phyloP scores from a whole-genome alignment of 179 eudicot species.

The Nepenthes alata region DNA sequence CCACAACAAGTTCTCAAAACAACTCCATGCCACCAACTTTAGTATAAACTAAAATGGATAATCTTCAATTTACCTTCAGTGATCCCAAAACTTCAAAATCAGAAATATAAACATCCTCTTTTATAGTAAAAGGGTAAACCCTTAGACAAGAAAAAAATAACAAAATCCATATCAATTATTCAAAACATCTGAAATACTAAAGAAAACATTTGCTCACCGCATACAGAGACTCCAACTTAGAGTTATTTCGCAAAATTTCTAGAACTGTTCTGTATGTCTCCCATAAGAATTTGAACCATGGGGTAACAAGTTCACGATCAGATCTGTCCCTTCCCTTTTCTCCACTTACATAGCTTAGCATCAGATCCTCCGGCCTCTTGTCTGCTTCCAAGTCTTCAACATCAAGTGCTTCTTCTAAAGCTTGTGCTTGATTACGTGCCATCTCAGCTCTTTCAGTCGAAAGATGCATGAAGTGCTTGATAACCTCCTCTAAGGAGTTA shows the following conservation, averaged over 20 bases:
- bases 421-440: slow-evolving; percentile 86
- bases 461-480: slow-evolving; percentile 82
- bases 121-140: no score
- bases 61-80: no score
- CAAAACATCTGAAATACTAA: neutral
- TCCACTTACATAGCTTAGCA: slow-evolving; percentile 89
- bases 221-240: slow-evolving; percentile 69
- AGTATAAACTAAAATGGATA: no score
- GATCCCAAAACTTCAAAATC: no score
- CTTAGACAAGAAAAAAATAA: no score
- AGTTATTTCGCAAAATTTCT: slow-evolving; percentile 77
- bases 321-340: slow-evolving; percentile 92
- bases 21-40: no score
- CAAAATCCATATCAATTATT: no score
- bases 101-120: no score
- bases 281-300: slow-evolving; percentile 87
- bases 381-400: slow-evolving; percentile 84
- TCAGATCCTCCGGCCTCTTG: slow-evolving; percentile 80
- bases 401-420: slow-evolving; percentile 79
- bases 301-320: slow-evolving; percentile 89
- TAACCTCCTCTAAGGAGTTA: slow-evolving; percentile 79
- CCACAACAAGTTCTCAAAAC: no score
- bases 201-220: slow-evolving; percentile 34
- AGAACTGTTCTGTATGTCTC: slow-evolving; percentile 71
- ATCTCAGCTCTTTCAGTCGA: slow-evolving; percentile 67